Conservation (phyloP, 2,329 filamentous ascomycete genomes). For the Didymella pinodella region DNA sequence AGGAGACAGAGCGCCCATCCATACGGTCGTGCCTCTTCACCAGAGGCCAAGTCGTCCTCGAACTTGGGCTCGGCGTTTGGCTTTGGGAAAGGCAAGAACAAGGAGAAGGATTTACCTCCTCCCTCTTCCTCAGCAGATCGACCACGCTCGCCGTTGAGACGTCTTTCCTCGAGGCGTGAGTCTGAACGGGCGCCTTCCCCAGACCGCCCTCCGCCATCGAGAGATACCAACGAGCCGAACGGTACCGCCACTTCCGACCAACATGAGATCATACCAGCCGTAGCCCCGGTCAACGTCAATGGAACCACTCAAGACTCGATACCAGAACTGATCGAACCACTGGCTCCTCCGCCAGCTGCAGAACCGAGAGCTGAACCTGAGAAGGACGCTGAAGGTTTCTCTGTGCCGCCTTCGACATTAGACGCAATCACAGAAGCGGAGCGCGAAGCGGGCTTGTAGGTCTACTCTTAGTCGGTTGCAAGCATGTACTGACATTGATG, state of each 20-base stretch:
- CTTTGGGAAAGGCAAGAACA: slow-evolving; percentile 71
- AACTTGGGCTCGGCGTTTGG: slow-evolving; percentile 66
- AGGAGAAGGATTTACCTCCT: slow-evolving; percentile 60
- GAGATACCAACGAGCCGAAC: slow-evolving; percentile 41
- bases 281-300: slow-evolving; percentile 28
- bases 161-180: slow-evolving; percentile 39
- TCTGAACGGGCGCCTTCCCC: slow-evolving; percentile 48
- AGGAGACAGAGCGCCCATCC: slow-evolving; percentile 51
- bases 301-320: slow-evolving; percentile 45
- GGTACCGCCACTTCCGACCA: slow-evolving; percentile 35
- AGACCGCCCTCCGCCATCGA: slow-evolving; percentile 38
- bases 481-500: slow-evolving; percentile 9
- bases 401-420: slow-evolving; percentile 70
- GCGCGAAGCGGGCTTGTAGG: slow-evolving; percentile 63
- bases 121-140: slow-evolving; percentile 47
- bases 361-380: slow-evolving; percentile 47
- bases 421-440: slow-evolving; percentile 73
- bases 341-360: slow-evolving; percentile 39
- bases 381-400: slow-evolving; percentile 80
- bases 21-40: slow-evolving; percentile 52
- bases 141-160: slow-evolving; percentile 45
- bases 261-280: slow-evolving; percentile 26
- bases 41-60: slow-evolving; percentile 61
- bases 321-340: slow-evolving; percentile 49
- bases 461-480: neutral